A percentile compares a stretch with the other conserved stretches of the same genome.
phyloP scores from a whole-genome alignment of 495 filamentous ascomycete species.

The Thozetella sp. region DNA sequence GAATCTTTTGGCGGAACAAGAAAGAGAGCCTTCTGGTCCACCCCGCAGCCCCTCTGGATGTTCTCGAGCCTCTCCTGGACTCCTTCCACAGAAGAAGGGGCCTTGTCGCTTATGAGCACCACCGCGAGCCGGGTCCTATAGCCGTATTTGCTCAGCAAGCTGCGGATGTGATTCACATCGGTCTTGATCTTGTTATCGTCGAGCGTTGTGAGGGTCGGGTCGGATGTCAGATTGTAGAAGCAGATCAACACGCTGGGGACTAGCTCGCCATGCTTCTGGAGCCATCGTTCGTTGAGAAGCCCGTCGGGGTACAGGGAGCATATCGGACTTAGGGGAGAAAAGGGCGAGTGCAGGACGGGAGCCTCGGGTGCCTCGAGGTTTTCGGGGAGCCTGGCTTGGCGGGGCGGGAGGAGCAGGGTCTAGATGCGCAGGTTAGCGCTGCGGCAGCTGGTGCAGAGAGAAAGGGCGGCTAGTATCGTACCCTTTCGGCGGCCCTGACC shows the following conservation, averaged over 20 bases:
- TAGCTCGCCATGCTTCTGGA: slow-evolving; percentile 80
- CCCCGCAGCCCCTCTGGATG: slow-evolving; percentile 74
- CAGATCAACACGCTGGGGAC: slow-evolving; percentile 80
- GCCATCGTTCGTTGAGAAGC: slow-evolving; percentile 77
- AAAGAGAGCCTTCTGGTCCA: slow-evolving; percentile 76
- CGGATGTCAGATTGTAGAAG: slow-evolving; percentile 70
- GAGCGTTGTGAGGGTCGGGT: slow-evolving; percentile 68
- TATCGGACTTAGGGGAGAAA: slow-evolving; percentile 81
- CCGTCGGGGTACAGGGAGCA: slow-evolving; percentile 87
- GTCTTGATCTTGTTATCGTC: slow-evolving; percentile 87
- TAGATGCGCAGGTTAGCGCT: slow-evolving; percentile 18
- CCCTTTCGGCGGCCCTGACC: slow-evolving; percentile 75
- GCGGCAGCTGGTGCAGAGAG: neutral
- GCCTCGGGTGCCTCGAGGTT: slow-evolving; percentile 44
- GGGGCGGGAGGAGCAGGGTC: slow-evolving; percentile 53
- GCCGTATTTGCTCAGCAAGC: slow-evolving; percentile 63
- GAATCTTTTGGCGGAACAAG: slow-evolving; percentile 54
- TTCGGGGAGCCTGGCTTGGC: slow-evolving; percentile 47
- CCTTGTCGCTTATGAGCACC: slow-evolving; percentile 73
- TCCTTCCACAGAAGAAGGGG: slow-evolving; percentile 56
- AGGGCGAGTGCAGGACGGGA: slow-evolving; percentile 75
- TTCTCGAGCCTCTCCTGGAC: slow-evolving; percentile 68
- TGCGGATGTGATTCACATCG: slow-evolving; percentile 78
- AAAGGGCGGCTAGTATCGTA: slow-evolving; percentile 39
- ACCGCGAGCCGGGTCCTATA: slow-evolving; percentile 77